A percentile compares a stretch with the other conserved stretches of the same genome.
phyloP scores from a whole-genome alignment of 2,329 filamentous ascomycete genomes.

The Sporothrix protearum region DNA sequence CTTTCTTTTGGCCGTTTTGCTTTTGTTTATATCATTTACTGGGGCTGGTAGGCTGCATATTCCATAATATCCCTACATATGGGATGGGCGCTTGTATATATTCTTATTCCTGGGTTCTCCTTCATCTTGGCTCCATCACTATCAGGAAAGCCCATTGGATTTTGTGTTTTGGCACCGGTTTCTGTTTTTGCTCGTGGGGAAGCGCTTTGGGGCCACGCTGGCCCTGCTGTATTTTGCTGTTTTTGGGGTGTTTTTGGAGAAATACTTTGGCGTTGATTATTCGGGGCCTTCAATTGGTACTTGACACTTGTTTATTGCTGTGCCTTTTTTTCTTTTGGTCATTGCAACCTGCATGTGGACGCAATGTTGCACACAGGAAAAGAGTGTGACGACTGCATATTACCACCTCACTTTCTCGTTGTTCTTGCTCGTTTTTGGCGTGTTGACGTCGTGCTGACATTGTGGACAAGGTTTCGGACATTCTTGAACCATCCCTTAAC shows the following conservation, averaged over 20 bases:
- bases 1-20: background rate
- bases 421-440: background rate
- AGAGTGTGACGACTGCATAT: conserved; percentile 10
- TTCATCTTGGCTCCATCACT: background rate
- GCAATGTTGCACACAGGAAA: background rate
- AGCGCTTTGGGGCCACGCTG: background rate
- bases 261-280: background rate
- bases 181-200: background rate
- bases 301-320: background rate
- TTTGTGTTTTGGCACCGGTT: background rate
- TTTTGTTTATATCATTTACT: background rate
- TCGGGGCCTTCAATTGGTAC: background rate
- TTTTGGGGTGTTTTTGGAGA: background rate
- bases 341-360: conserved; percentile 10
- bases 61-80: background rate
- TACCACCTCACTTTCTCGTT: background rate
- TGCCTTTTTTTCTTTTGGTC: background rate
- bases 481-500: background rate
- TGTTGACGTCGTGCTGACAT: background rate
- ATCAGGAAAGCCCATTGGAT: background rate
- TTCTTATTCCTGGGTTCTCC: background rate
- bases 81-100: conserved; percentile 6
- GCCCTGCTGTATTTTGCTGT: background rate
- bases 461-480: background rate
- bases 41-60: background rate